A percentile compares a stretch with the other conserved stretches of the same genome.
Conservation (phyloP, 2,329 filamentous ascomycete genomes). For the Tolypocladium tropicale region DNA sequence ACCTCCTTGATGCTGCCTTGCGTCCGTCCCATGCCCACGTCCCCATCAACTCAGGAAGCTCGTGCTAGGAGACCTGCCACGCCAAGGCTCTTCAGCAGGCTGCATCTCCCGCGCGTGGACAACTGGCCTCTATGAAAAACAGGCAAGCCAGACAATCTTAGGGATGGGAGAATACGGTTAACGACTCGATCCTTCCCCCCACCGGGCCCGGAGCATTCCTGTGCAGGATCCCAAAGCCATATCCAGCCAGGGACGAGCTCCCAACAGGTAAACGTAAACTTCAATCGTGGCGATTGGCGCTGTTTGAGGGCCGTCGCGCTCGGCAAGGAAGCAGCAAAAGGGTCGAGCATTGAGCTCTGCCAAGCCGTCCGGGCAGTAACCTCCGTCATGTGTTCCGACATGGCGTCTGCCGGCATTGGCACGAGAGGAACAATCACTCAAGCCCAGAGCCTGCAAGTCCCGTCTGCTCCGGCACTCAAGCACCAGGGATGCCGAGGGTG, state of each 20-base stretch:
- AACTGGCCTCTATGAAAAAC: background rate
- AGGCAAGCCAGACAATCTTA: no score
- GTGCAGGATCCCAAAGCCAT: no score
- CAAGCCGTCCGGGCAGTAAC: background rate
- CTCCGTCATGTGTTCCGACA: background rate
- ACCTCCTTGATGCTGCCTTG: background rate
- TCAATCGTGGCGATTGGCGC: background rate
- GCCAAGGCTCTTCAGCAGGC: background rate
- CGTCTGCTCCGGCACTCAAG: constrained; percentile 88
- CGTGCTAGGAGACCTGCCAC: background rate
- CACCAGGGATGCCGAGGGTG: constrained; percentile 91
- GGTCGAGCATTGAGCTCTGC: background rate
- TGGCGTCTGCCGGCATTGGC: background rate
- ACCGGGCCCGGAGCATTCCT: no score
- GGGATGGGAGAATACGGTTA: no score
- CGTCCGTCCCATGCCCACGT: background rate
- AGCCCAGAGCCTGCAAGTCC: constrained; percentile 84
- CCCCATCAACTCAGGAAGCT: background rate
- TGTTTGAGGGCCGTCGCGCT: background rate
- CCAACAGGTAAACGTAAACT: background rate
- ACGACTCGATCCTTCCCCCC: no score
- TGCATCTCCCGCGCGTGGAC: background rate
- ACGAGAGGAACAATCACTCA: constrained; percentile 18
- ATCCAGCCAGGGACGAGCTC: background rate
- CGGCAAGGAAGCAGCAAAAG: no score